Evolutionary conservation across 2,329 filamentous ascomycete species (phyloP).

Genomic region (Colletotrichum orbiculare): DNA sequence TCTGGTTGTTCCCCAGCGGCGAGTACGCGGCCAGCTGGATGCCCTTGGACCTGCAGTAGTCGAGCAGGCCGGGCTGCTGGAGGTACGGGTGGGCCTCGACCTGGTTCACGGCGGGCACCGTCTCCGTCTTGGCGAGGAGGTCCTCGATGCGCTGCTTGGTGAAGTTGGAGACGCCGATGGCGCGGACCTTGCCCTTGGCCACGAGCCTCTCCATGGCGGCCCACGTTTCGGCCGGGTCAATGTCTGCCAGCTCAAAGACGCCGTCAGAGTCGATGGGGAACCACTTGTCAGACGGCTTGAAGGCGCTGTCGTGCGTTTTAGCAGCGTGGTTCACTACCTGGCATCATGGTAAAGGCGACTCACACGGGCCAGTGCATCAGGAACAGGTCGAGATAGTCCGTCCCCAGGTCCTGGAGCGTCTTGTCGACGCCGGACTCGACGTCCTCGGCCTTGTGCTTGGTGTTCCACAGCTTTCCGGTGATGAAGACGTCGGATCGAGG

Average conservation of each 20-base stretch:
- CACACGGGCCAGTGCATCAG: slow-evolving; percentile 60
- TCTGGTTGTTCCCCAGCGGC: slow-evolving; percentile 68
- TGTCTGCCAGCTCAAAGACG: slow-evolving; percentile 71
- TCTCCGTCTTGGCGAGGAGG: slow-evolving; percentile 60
- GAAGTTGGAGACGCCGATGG: slow-evolving; percentile 65
- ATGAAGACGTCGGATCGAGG: slow-evolving; percentile 57
- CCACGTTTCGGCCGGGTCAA: slow-evolving; percentile 53
- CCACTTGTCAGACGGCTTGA: slow-evolving; percentile 62
- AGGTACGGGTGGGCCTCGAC: slow-evolving; percentile 77
- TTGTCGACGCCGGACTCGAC: slow-evolving; percentile 60
- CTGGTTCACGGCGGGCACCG: slow-evolving; percentile 73
- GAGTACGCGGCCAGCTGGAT: slow-evolving; percentile 74
- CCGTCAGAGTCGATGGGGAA: slow-evolving; percentile 64
- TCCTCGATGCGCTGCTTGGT: slow-evolving; percentile 53
- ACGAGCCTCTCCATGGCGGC: slow-evolving; percentile 53
- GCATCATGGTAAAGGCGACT: slow-evolving; percentile 9
- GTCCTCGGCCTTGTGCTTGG: slow-evolving; percentile 59
- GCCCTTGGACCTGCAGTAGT: slow-evolving; percentile 66
- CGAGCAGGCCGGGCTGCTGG: slow-evolving; percentile 68
- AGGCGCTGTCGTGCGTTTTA: slow-evolving; percentile 47
- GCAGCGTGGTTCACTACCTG: not conserved
- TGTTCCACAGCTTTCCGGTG: slow-evolving; percentile 73
- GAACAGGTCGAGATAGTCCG: slow-evolving; percentile 65
- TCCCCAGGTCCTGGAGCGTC: slow-evolving; percentile 60
- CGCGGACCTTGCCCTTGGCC: slow-evolving; percentile 50